Percentiles rank a stretch among this genome's conserved stretches.
Evolutionary conservation across 805 yeast species (phyloP).

Genomic region (Kockiozyma suomiensis): DNA sequence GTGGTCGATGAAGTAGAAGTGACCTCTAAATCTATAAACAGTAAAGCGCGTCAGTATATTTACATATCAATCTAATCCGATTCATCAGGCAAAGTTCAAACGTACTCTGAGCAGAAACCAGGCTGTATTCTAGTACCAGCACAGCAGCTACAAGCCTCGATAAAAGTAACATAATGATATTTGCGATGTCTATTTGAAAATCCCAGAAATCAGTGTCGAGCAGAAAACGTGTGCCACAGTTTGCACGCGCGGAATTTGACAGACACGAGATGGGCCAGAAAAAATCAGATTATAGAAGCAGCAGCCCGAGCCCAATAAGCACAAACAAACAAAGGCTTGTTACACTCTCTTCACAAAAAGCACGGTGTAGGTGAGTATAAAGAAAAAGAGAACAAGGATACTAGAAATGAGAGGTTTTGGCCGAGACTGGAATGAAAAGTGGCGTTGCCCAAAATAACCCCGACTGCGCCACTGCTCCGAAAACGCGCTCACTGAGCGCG

Average conservation of each 20-base stretch:
- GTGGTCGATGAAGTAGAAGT: background rate
- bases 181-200: too few relatives aligned
- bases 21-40: background rate
- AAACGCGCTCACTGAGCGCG: background rate
- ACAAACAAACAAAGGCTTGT: too few relatives aligned
- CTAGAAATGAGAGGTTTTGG: background rate
- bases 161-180: constrained; percentile 1
- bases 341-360: too few relatives aligned
- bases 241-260: too few relatives aligned
- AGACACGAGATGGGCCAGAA: too few relatives aligned
- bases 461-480: background rate
- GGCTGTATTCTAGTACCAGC: background rate
- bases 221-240: too few relatives aligned
- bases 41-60: background rate
- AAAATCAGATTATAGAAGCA: too few relatives aligned
- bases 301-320: too few relatives aligned
- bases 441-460: background rate
- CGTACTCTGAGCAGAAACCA: constrained; percentile 8
- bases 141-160: background rate
- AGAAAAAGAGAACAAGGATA: background rate
- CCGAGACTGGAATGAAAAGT: background rate
- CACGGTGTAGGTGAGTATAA: background rate
- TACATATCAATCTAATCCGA: background rate
- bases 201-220: too few relatives aligned
- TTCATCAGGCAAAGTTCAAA: background rate